Percentiles rank a stretch among this genome's conserved stretches.
Conservation (phyloP, 1,139 yeast genomes). For the Hyphopichia khmerensis region DNA sequence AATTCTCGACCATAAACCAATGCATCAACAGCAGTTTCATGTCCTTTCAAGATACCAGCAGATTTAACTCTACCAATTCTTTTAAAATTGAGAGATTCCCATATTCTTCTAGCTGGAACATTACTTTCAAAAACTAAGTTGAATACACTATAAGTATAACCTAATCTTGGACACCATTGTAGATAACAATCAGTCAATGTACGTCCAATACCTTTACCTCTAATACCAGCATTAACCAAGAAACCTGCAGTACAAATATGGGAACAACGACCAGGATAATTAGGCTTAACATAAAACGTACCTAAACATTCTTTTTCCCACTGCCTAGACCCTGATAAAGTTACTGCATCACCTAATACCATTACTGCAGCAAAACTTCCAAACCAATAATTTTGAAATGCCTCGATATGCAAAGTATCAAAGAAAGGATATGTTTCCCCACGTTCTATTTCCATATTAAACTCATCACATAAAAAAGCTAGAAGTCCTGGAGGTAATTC, state of each 20-base stretch:
- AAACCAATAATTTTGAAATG: conserved; percentile 84
- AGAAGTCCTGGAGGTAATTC: conserved; percentile 75
- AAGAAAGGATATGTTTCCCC: conserved; percentile 88
- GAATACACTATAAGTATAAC: conserved; percentile 81
- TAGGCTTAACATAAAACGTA: conserved; percentile 77
- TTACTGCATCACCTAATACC: conserved; percentile 74
- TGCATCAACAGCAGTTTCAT: conserved; percentile 80
- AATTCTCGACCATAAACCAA: conserved; percentile 64
- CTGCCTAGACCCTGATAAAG: conserved; percentile 57
- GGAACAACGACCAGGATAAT: conserved; percentile 88
- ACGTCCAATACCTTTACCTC: conserved; percentile 92
- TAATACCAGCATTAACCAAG: conserved; percentile 84
- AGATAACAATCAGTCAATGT: conserved; percentile 79
- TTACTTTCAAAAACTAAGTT: conserved; percentile 89
- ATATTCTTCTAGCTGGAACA: conserved; percentile 73
- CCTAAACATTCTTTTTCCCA: conserved; percentile 95
- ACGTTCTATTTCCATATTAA: conserved; percentile 85
- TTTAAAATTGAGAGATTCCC: conserved; percentile 78
- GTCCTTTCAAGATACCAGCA: conserved; percentile 85
- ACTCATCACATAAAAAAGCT: conserved; percentile 84
- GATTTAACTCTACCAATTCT: conserved; percentile 76
- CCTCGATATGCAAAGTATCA: conserved; percentile 69
- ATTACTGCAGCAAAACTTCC: conserved; percentile 81
- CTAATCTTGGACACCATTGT: conserved; percentile 89
- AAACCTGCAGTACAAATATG: conserved; percentile 93